phyloP scores from a whole-genome alignment of 345 rosid species.

The Melaleuca quinquenervia region DNA sequence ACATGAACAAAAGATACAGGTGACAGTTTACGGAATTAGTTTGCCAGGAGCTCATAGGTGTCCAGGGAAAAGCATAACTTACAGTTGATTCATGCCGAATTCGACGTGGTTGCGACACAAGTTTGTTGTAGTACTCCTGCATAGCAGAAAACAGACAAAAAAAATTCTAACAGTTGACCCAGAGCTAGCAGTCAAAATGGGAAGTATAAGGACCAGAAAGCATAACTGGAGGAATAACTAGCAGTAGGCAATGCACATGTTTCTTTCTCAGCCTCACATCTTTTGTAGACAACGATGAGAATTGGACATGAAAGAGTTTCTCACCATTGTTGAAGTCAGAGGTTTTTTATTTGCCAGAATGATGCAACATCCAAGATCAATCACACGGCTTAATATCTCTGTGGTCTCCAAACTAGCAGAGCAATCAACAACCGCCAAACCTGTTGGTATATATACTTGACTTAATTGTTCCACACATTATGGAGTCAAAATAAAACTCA shows the following conservation, averaged over 20 bases:
- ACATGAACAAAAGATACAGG: neutral
- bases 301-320: neutral
- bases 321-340: constrained; percentile 72
- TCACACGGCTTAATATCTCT: constrained; percentile 36
- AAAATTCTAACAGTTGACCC: neutral
- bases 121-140: constrained; percentile 71
- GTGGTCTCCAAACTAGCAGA: constrained; percentile 67
- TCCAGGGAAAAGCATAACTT: constrained; percentile 13
- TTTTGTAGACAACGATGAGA: neutral
- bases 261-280: neutral
- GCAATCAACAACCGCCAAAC: constrained; percentile 77
- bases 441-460: constrained; percentile 7
- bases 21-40: neutral
- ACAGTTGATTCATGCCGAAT: constrained; percentile 91
- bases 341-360: constrained; percentile 95
- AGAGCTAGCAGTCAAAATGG: neutral
- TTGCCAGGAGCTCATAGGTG: neutral
- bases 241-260: neutral
- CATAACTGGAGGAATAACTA: neutral
- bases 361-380: constrained; percentile 59
- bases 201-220: neutral
- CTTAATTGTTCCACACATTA: neutral
- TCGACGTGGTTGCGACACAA: constrained; percentile 44
- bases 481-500: neutral
- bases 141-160: neutral